phyloP scores from a whole-genome alignment of 257 asterid species.

The Penstemon eatonii region DNA sequence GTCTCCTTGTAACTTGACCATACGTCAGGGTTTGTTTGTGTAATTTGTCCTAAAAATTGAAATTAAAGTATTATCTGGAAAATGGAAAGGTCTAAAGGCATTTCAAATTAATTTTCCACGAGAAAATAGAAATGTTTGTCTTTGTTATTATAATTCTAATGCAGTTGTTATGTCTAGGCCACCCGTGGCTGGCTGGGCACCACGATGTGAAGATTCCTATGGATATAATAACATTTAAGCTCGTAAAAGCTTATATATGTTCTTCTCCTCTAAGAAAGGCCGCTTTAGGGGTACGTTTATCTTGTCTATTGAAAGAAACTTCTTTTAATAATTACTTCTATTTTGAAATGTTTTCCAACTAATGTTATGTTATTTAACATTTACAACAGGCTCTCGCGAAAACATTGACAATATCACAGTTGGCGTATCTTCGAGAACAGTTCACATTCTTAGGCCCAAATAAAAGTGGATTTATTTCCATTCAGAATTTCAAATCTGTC shows the following conservation, averaged over 20 bases:
- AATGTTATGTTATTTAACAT: neutral
- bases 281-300: conserved; percentile 75
- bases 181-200: conserved; percentile 89
- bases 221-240: conserved; percentile 82
- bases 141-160: neutral
- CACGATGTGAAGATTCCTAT: conserved; percentile 81
- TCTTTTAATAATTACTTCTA: neutral
- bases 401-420: conserved; percentile 73
- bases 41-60: too few species aligned
- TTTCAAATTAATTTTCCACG: too few species aligned
- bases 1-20: too few species aligned
- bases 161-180: conserved; percentile 54
- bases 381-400: conserved; percentile 78
- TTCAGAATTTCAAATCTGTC: conserved; percentile 62
- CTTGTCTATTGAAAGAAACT: neutral
- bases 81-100: too few species aligned
- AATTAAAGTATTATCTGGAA: too few species aligned
- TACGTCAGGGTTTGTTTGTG: too few species aligned
- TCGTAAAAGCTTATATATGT: conserved; percentile 74
- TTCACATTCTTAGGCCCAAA: conserved; percentile 79
- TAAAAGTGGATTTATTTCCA: conserved; percentile 73
- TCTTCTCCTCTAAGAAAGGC: conserved; percentile 88
- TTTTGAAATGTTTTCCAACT: too few species aligned
- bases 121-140: neutral
- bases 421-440: conserved; percentile 88